Percentiles rank a stretch among this genome's conserved stretches.
Conservation (phyloP, 768 basidiomycete species). For the Leccinum ochraceum region DNA sequence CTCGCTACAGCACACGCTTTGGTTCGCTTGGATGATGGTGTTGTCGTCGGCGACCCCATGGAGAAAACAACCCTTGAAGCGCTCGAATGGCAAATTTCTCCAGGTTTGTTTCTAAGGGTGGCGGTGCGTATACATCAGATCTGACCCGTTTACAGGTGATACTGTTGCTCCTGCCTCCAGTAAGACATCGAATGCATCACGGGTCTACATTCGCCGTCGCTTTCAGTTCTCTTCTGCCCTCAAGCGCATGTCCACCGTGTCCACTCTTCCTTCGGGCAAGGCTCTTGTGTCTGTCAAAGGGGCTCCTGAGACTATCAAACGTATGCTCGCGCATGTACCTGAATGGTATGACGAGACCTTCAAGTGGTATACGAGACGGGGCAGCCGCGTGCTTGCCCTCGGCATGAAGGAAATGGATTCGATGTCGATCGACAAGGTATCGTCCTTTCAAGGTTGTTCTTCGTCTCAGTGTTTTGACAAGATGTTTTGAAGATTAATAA, state of each 20-base stretch:
- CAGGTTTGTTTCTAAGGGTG: constrained; percentile 44
- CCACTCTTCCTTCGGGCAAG: constrained; percentile 61
- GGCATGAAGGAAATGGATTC: constrained; percentile 82
- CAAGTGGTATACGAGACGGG: constrained; percentile 91
- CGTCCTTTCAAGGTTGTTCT: constrained; percentile 10
- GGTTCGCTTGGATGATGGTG: constrained; percentile 91
- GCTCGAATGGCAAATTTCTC: constrained; percentile 81
- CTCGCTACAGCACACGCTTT: constrained; percentile 95
- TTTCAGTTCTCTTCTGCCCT: constrained; percentile 98
- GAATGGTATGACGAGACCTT: constrained; percentile 89
- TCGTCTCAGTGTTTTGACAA: neutral
- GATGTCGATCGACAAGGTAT: constrained; percentile 72
- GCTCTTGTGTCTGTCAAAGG: constrained; percentile 85
- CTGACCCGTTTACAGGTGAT: constrained; percentile 47
- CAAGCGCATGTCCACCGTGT: constrained; percentile 96
- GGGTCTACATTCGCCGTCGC: constrained; percentile 78
- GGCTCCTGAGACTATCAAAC: constrained; percentile 94
- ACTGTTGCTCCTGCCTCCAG: constrained; percentile 57
- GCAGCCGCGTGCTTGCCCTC: constrained; percentile 91
- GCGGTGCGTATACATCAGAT: neutral
- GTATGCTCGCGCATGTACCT: constrained; percentile 77
- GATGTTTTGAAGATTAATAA: constrained; percentile 71
- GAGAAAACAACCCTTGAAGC: constrained; percentile 95
- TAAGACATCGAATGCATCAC: constrained; percentile 54
- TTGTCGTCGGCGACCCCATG: constrained; percentile 97